phyloP scores from a whole-genome alignment of 1,284 basidiomycete species.

The Rhodotorula glutinis region DNA sequence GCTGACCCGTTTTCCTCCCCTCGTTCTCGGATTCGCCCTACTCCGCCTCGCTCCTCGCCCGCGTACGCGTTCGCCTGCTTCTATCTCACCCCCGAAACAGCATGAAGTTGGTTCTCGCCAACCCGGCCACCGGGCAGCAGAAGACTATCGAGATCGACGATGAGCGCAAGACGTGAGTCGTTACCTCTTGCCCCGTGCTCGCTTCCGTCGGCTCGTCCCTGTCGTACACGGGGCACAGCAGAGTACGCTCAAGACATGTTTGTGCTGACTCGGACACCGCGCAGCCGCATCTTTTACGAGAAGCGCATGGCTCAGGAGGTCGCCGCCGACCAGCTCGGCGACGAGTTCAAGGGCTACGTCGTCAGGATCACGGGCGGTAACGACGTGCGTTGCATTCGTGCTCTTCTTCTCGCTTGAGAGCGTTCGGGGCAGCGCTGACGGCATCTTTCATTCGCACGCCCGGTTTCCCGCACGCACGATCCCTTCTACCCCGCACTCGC shows the following conservation, averaged over 20 bases:
- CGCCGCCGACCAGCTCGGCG: constrained; percentile 81
- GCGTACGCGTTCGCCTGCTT: background rate
- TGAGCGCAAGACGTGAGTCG: constrained; percentile 78
- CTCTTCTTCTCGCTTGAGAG: too few relatives aligned
- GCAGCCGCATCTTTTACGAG: constrained; percentile 44
- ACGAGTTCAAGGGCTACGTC: constrained; percentile 97
- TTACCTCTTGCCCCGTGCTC: background rate
- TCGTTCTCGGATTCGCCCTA: too few relatives aligned
- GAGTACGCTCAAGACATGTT: too few relatives aligned
- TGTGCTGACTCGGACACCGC: background rate
- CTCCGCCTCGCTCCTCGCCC: background rate
- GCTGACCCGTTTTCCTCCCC: background rate
- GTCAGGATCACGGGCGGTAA: constrained; percentile 96
- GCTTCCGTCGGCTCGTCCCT: too few relatives aligned
- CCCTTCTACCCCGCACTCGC: background rate
- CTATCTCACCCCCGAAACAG: constrained; percentile 8
- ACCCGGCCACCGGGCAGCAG: constrained; percentile 90
- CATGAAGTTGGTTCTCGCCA: constrained; percentile 98
- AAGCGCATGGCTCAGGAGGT: constrained; percentile 89
- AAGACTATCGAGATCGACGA: constrained; percentile 94
- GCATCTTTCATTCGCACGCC: background rate
- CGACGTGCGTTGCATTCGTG: constrained; percentile 57
- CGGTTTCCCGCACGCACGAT: too few relatives aligned
- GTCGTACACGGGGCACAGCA: too few relatives aligned
- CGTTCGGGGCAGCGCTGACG: too few relatives aligned